Evolutionary conservation across 1,139 yeast species (phyloP), one percentile per base, ranked within the genome.

Genomic region (Sugiyamaella novakii): DNA sequence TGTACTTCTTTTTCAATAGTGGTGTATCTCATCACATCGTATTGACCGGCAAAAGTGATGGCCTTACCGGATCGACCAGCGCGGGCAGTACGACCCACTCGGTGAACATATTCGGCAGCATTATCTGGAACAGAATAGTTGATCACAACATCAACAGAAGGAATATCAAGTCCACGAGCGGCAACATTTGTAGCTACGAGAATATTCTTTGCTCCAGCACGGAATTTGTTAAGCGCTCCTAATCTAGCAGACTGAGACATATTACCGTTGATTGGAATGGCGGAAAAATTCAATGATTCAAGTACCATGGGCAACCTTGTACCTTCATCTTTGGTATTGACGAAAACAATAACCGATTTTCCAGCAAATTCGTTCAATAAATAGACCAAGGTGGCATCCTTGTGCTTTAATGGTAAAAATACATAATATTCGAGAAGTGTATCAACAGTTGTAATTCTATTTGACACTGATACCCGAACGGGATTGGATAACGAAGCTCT

Each of bases 81-180:
- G 69, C 98, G 84, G 1, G 98, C 98, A 22, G 98, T 92, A 74
- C 98, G 83, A 28, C 98, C 98, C 15, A 92, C 98, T 64, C 98
- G 78, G 68, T 92, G 98, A 58, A 94, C 91, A 61, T 94, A 92
- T 1, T 97, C 95, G 64, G 94, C 94, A n/a, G 98, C 89, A 63
- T 94, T 98, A 8, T 95, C 92, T 11, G 98, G 99, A 27, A 92
- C 89, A 65, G 91, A 96, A 65, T 88, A 92, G 68, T 92, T 92
- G 54, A 92, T 77, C 43, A 92, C 98, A 47, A 87, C 76, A 67
- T 92, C 98, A 36, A 92, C 98, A 21, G 85, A 77, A 5, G 98
- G 98, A 54, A 92, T 92, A 77, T 92, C 98, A 57, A 92, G 78
- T 52, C 98, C 98, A 72, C 98, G 81, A 1, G 98, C 96, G 8